phyloP scores from a whole-genome alignment of 345 rosid genomes.

The Nasturtium officinale region DNA sequence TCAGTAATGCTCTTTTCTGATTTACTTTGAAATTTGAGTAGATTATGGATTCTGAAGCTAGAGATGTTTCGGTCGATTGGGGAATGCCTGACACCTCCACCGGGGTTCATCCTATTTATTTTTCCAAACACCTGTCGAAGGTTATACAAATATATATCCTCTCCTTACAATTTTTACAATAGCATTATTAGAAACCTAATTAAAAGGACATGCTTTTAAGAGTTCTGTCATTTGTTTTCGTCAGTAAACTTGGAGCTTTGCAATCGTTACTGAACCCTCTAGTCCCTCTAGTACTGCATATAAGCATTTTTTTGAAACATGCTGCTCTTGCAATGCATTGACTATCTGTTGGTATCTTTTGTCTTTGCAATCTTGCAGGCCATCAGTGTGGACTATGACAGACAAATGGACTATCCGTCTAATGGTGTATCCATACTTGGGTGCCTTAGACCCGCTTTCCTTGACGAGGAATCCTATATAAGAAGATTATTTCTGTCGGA shows the following conservation, averaged over 20 bases:
- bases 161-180: slow-evolving; percentile 24
- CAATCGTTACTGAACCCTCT: slow-evolving; percentile 3
- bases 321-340: slow-evolving; percentile 27
- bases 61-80: slow-evolving; percentile 77
- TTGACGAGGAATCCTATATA: slow-evolving; percentile 74
- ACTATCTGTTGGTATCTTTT: slow-evolving; percentile 25
- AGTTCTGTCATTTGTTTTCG: neutral
- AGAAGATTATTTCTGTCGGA: slow-evolving; percentile 61
- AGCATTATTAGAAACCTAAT: slow-evolving; percentile 3
- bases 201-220: neutral
- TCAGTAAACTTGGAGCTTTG: slow-evolving; percentile 3
- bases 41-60: slow-evolving; percentile 70
- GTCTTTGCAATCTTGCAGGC: slow-evolving; percentile 52
- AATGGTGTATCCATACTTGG: slow-evolving; percentile 90
- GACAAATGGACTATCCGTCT: slow-evolving; percentile 75
- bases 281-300: neutral
- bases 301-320: slow-evolving; percentile 1
- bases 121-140: slow-evolving; percentile 87
- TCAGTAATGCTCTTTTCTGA: slow-evolving; percentile 8
- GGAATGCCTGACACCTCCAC: slow-evolving; percentile 79
- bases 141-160: slow-evolving; percentile 45
- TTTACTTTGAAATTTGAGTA: slow-evolving; percentile 38
- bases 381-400: slow-evolving; percentile 54
- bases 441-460: slow-evolving; percentile 79
- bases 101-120: slow-evolving; percentile 79